phyloP scores from a whole-genome alignment of 495 filamentous ascomycete genomes.

The Tuber calosporum region DNA sequence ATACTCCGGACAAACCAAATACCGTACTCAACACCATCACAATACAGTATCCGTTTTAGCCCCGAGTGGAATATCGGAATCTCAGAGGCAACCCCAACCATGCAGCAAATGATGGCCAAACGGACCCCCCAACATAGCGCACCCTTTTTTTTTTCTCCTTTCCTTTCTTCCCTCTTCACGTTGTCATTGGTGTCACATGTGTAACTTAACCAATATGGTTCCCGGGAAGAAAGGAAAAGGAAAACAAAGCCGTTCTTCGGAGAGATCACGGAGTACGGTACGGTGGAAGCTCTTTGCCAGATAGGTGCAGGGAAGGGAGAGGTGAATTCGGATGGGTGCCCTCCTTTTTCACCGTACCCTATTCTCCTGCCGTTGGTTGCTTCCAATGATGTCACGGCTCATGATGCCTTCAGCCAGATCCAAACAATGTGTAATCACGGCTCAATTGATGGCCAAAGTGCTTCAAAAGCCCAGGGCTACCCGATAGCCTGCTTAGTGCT shows the following conservation, averaged over 20 bases:
- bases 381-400: not conserved
- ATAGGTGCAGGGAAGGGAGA: not conserved
- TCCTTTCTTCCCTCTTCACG: not conserved
- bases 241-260: not conserved
- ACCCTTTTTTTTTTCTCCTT: not conserved
- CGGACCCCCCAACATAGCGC: not conserved
- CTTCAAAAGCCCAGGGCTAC: not conserved
- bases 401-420: not conserved
- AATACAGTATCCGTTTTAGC: not conserved
- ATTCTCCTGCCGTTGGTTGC: not conserved
- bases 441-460: not conserved
- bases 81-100: not conserved
- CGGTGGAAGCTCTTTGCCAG: not conserved
- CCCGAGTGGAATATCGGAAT: not conserved
- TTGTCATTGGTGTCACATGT: not conserved
- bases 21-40: not conserved
- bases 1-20: not conserved
- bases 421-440: not conserved
- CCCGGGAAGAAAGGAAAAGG: not conserved
- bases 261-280: not conserved
- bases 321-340: slow-evolving; percentile 4
- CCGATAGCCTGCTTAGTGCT: not conserved
- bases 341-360: not conserved
- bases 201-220: not conserved
- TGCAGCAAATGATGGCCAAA: not conserved